Conservation (phyloP, 1,139 yeast species). For the Kluyveromyces marxianus region DNA sequence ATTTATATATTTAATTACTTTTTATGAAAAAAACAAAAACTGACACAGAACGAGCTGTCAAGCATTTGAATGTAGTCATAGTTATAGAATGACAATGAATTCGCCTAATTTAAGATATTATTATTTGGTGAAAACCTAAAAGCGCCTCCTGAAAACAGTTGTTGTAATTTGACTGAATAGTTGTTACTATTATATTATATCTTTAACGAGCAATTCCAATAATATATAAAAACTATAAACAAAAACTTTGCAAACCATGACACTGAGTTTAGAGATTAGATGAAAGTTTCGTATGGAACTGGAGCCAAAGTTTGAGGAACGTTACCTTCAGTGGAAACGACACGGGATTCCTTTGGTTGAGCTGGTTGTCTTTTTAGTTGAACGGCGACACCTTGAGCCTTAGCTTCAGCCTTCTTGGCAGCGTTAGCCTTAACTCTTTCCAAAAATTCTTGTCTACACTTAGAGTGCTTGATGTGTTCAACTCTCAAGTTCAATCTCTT, state of each 20-base stretch:
- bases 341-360: constrained; percentile 89
- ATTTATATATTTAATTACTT: not conserved
- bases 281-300: constrained; percentile 98
- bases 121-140: not conserved
- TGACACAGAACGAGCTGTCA: not conserved
- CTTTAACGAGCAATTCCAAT: constrained; percentile 7
- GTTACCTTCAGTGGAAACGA: constrained; percentile 70
- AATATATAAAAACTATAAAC: constrained; percentile 7
- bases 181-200: constrained; percentile 7
- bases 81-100: too few relatives aligned
- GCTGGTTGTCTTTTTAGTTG: constrained; percentile 97
- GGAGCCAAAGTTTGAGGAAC: constrained; percentile 97
- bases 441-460: constrained; percentile 98
- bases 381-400: constrained; percentile 86
- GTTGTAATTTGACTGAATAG: not conserved
- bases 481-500: constrained; percentile 98
- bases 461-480: constrained; percentile 99
- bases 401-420: constrained; percentile 88
- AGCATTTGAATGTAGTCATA: not conserved
- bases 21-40: not conserved
- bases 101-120: not conserved
- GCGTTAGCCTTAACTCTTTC: constrained; percentile 97
- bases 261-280: constrained; percentile 44
- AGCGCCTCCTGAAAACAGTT: not conserved
- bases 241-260: constrained; percentile 16